Percentiles rank a stretch among this genome's conserved stretches.
These are phyloP conservation scores for Grigorovia humatica DNA, from an alignment of 805 yeast species.

Conservation along the genomic window DNA sequence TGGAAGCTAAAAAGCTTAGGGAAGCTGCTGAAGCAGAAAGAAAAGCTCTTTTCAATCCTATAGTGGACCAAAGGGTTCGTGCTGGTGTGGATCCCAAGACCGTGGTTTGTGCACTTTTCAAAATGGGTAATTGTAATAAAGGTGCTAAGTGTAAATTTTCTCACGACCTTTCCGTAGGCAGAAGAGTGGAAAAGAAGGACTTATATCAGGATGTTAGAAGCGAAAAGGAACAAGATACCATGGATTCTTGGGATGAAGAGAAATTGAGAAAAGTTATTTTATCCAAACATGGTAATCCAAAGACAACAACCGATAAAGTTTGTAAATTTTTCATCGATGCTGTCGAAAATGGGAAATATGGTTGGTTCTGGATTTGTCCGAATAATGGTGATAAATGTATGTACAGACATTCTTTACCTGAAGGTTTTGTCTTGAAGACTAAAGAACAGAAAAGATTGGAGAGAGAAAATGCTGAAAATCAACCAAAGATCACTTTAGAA, in stretches of 20 bases:
- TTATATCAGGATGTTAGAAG: conserved; percentile 79
- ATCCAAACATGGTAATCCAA: conserved; percentile 90
- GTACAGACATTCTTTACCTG: conserved; percentile 91
- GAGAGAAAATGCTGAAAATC: conserved; percentile 68
- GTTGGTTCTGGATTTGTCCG: conserved; percentile 99
- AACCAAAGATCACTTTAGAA: conserved; percentile 87
- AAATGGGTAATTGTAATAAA: conserved; percentile 73
- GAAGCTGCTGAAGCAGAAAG: conserved; percentile 87
- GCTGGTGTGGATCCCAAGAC: conserved; percentile 97
- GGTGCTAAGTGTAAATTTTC: conserved; percentile 83
- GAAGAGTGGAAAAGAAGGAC: conserved; percentile 85
- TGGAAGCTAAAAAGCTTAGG: conserved; percentile 80
- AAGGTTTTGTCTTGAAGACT: conserved; percentile 93
- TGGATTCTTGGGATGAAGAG: conserved; percentile 97
- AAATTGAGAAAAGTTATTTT: conserved; percentile 76
- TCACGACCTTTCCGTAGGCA: conserved; percentile 76
- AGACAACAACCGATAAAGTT: conserved; percentile 87
- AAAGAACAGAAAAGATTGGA: conserved; percentile 91
- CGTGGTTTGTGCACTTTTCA: conserved; percentile 82
- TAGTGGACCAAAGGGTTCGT: conserved; percentile 77
- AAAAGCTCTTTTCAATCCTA: conserved; percentile 57
- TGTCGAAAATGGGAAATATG: conserved; percentile 93
- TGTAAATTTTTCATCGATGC: conserved; percentile 94
- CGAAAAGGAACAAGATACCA: conserved; percentile 66
- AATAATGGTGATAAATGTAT: conserved; percentile 88